These are phyloP conservation scores for Pichia sp. DNA, from an alignment of 1,139 yeast species.

Conservation along the genomic window DNA sequence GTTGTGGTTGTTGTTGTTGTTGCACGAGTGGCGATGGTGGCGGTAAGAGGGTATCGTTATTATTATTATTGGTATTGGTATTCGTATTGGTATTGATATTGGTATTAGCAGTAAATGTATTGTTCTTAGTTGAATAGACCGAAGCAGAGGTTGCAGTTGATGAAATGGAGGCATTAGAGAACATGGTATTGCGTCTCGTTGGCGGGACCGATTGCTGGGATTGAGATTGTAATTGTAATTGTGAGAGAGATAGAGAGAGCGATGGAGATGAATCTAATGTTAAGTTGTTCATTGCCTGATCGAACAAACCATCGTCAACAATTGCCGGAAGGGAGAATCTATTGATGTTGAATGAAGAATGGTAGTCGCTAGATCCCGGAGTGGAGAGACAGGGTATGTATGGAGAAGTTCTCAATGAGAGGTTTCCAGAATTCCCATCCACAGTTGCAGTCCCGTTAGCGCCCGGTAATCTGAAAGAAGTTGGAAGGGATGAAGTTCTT, in stretches of 20 bases:
- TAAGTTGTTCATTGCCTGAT: conserved; percentile 3
- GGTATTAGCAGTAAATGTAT: not conserved
- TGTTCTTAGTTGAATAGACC: not conserved
- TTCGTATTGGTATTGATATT: not conserved
- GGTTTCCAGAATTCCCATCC: too few species aligned
- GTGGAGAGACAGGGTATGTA: too few species aligned
- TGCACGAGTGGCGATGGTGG: not conserved
- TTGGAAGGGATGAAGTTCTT: conserved; percentile 1
- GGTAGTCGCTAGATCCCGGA: too few species aligned
- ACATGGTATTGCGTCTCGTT: conserved; percentile 14
- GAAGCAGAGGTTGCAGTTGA: conserved; percentile 9
- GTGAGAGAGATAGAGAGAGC: too few species aligned
- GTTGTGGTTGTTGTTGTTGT: not conserved
- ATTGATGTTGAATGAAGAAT: conserved; percentile 4
- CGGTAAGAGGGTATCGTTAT: not conserved
- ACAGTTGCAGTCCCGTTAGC: too few species aligned
- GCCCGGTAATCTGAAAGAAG: not conserved
- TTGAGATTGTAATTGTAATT: not conserved
- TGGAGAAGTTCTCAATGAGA: too few species aligned
- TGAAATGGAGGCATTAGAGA: conserved; percentile 13
- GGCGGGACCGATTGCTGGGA: conserved; percentile 3
- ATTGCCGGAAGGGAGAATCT: conserved; percentile 9
- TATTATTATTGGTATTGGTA: not conserved
- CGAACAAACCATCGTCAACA: conserved; percentile 1
- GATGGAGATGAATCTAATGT: conserved; percentile 2